Conservation (phyloP, 495 filamentous ascomycete species). For the Penicillium bovifimosum region DNA sequence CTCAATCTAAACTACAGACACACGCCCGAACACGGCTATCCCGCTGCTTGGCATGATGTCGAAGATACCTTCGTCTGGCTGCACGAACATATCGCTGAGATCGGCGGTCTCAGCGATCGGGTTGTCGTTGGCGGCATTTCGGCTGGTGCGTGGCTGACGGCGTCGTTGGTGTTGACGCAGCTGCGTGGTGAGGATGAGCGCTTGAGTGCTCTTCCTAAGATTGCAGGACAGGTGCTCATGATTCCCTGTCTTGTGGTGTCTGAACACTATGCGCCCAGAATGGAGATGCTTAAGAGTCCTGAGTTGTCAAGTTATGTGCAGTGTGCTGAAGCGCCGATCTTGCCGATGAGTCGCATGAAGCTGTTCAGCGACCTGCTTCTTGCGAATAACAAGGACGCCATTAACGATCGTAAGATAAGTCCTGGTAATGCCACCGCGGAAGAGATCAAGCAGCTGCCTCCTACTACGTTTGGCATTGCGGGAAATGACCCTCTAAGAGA, state of each 20-base stretch:
- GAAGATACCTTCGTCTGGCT: conserved; percentile 47
- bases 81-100: conserved; percentile 25
- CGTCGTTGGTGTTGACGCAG: conserved; percentile 32
- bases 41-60: conserved; percentile 43
- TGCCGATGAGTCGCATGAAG: conserved; percentile 27
- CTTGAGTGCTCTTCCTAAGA: conserved; percentile 22
- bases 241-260: conserved; percentile 35
- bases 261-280: conserved; percentile 29
- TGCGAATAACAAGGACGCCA: conserved; percentile 10
- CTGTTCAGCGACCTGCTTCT: conserved; percentile 32
- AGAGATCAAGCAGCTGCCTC: conserved; percentile 36
- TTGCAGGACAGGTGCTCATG: conserved; percentile 40
- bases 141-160: conserved; percentile 42
- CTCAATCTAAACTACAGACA: conserved; percentile 46
- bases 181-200: conserved; percentile 18
- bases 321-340: conserved; percentile 35
- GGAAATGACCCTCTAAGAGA: conserved; percentile 45
- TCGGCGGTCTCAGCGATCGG: conserved; percentile 31
- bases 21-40: conserved; percentile 37
- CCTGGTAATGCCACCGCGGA: conserved; percentile 37
- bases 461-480: conserved; percentile 39
- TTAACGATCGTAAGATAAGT: conserved; percentile 29
- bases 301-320: conserved; percentile 35
- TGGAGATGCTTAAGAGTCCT: conserved; percentile 29
- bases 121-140: conserved; percentile 46